Conservation (phyloP, 352 stramenopile genomes). For the Peronospora tabacina region DNA sequence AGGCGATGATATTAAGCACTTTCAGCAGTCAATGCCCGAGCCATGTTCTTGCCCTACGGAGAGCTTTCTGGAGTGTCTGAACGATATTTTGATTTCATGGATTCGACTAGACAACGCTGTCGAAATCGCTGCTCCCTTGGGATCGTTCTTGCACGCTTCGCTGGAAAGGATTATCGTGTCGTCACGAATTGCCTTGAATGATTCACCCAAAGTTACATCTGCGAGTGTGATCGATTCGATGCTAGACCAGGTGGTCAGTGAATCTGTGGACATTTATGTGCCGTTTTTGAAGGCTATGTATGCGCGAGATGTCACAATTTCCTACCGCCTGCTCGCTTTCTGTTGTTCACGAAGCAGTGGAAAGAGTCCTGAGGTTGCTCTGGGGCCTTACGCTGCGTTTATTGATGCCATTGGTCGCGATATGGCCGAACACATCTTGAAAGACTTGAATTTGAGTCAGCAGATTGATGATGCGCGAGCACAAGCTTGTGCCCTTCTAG, state of each 20-base stretch:
- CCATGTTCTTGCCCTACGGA: conserved; percentile 54
- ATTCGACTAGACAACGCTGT: conserved; percentile 69
- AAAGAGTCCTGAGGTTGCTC: conserved; percentile 47
- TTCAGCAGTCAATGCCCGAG: conserved; percentile 63
- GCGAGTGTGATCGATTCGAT: conserved; percentile 69
- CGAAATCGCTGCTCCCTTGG: conserved; percentile 50
- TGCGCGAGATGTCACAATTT: conserved; percentile 59
- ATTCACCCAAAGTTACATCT: conserved; percentile 53
- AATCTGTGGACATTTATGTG: conserved; percentile 58
- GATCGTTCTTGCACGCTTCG: conserved; percentile 53
- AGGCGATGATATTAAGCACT: conserved; percentile 68
- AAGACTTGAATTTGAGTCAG: conserved; percentile 64
- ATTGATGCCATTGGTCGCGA: conserved; percentile 45
- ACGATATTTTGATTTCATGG: conserved; percentile 80
- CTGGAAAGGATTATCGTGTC: conserved; percentile 73
- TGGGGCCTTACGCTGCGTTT: conserved; percentile 62
- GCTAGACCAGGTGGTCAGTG: conserved; percentile 71
- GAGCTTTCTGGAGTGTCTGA: conserved; percentile 70
- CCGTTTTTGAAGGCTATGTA: conserved; percentile 80
- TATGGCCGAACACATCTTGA: conserved; percentile 44
- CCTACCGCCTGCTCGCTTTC: conserved; percentile 65
- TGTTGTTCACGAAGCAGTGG: conserved; percentile 51
- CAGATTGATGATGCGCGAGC: conserved; percentile 72
- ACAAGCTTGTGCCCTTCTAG: conserved; percentile 53
- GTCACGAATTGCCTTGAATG: conserved; percentile 56